Base-by-base conservation (phyloP, 345 rosid genomes). In the Populus alba region DNA sequence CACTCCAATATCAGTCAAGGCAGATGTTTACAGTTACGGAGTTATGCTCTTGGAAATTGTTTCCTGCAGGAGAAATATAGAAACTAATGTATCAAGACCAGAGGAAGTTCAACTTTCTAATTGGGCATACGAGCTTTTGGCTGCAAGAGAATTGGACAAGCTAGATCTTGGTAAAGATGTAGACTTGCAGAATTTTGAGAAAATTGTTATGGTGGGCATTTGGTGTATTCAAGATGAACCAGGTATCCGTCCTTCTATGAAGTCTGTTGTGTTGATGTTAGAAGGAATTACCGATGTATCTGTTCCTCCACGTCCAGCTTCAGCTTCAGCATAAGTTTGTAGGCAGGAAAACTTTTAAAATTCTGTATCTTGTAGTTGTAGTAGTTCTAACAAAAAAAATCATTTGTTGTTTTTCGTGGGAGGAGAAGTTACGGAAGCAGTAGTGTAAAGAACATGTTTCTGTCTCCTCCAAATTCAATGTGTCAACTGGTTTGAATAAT, bases 201-300 rank as follows among this genome's bases (percentile, higher is more conserved):
- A 51, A 55, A 78, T 84, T 84, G 80, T 84, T 25, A 78, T 18
- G 27, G 47, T 81, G 0, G 80, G 72, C 10, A 18, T 84, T 1
- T 76, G 80, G 71, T 84, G 84, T 8, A 51, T 78, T 41, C 82
- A 71, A 47, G 86, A 81, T 43, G 82, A 84, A 31, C 77, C 80
- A 5, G 66, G 31, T 65, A 65, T 73, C 35, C 81, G 84, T 5
- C 81, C 84, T 45, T 72, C 80, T 0, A 79, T 83, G 71, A 76
- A 79, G 67, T 65, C 3, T 12, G 80, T 79, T 16, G 70, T 76
- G 16, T 17, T 76, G 75, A 83, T 79, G 83, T 41, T 83, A 17
- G 82, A 79, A 79, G 78, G 80, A 3, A 73, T 68, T 6, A 68
- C 29, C 41, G 81, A 80, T 29, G 25, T 78, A 9, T 45, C 81